Percentiles rank a stretch among this genome's conserved stretches.
These are phyloP conservation scores for Panicum hallii DNA, from an alignment of 202 grass and related monocot species.

Conservation along the genomic window DNA sequence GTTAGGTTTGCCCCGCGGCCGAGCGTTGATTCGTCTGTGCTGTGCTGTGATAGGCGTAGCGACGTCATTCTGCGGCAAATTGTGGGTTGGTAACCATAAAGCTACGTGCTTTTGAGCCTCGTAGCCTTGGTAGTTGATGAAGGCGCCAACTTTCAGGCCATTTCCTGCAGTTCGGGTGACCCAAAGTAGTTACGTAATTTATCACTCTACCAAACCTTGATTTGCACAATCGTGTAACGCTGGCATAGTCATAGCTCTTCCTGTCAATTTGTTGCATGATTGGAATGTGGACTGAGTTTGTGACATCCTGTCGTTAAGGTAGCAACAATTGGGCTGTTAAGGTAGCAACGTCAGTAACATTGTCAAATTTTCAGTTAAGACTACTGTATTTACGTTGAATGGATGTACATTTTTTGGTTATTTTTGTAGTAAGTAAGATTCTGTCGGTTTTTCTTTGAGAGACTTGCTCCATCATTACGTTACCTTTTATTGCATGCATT, in stretches of 20 bases:
- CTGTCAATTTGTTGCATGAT: neutral
- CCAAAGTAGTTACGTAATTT: constrained; percentile 8
- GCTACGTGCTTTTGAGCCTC: neutral
- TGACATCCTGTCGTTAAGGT: constrained; percentile 15
- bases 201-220: neutral
- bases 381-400: neutral
- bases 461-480: neutral
- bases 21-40: constrained; percentile 25
- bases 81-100: neutral
- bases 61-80: constrained; percentile 1
- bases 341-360: neutral
- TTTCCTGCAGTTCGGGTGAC: constrained; percentile 18
- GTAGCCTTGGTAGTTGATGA: constrained; percentile 13
- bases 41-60: neutral
- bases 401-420: neutral
- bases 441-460: neutral
- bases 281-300: neutral
- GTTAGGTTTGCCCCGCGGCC: neutral
- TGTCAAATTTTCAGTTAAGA: neutral
- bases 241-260: neutral
- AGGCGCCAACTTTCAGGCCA: constrained; percentile 29
- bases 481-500: neutral
- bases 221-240: neutral
- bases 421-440: constrained; percentile 1
- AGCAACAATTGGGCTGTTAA: constrained; percentile 8